Percentiles rank a stretch among this genome's conserved stretches.
Evolutionary conservation across 352 stramenopile species (phyloP).

Genomic region (Globisporangium cystogenes): DNA sequence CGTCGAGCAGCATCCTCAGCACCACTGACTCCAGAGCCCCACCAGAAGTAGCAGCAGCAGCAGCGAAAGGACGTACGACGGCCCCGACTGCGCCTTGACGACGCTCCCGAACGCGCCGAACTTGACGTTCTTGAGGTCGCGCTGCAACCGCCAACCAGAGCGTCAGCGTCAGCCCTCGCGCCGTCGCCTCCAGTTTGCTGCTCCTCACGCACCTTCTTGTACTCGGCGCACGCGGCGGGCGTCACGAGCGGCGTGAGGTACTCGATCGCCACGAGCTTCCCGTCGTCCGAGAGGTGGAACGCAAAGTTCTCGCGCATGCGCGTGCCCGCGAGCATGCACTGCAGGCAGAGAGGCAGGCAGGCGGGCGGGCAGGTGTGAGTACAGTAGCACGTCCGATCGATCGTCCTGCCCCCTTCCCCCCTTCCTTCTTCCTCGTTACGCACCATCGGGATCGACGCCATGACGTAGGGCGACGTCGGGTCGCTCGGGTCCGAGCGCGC

Average conservation of each 20-base stretch:
- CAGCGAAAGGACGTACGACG: constrained; percentile 56
- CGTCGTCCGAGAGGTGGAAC: constrained; percentile 75
- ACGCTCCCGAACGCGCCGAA: constrained; percentile 50
- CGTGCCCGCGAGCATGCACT: constrained; percentile 71
- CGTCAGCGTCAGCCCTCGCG: not conserved
- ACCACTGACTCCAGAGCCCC: not conserved
- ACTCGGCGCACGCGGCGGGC: constrained; percentile 31
- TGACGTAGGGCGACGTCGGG: constrained; percentile 56
- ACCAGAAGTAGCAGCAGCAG: too few species aligned
- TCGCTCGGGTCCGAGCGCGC: constrained; percentile 54
- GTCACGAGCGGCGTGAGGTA: constrained; percentile 65
- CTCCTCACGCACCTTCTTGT: constrained; percentile 32
- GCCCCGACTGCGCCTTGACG: constrained; percentile 54
- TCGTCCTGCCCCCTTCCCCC: not conserved
- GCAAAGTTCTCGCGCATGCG: constrained; percentile 75
- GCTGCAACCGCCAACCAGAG: constrained; percentile 13
- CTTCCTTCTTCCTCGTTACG: not conserved
- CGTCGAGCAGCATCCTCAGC: not conserved
- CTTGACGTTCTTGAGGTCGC: constrained; percentile 51
- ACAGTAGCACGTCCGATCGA: too few species aligned
- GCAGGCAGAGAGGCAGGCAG: not conserved
- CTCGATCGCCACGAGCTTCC: constrained; percentile 77
- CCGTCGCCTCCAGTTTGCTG: not conserved
- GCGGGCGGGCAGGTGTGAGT: too few species aligned
- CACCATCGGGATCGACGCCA: constrained; percentile 72